A percentile compares a stretch with the other conserved stretches of the same genome.
phyloP scores from a whole-genome alignment of 1,284 basidiomycete genomes.

The Cutaneotrichosporon sp. region DNA sequence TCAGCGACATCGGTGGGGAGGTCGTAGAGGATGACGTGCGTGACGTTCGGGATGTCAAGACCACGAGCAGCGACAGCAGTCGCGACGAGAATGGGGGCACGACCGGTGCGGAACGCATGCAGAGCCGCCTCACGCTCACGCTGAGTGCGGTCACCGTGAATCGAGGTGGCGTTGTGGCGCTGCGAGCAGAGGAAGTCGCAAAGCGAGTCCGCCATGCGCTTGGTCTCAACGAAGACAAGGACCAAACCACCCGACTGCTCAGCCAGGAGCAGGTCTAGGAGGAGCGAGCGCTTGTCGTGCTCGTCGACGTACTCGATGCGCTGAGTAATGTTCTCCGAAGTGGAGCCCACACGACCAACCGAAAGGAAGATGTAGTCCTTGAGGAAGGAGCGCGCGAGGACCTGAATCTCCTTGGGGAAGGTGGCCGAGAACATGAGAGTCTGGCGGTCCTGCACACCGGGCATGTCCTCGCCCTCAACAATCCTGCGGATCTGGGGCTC shows the following conservation, averaged over 20 bases:
- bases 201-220: conserved; percentile 97
- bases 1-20: conserved; percentile 98
- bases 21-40: conserved; percentile 93
- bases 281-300: conserved; percentile 90
- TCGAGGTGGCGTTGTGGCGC: conserved; percentile 87
- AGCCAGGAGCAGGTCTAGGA: conserved; percentile 89
- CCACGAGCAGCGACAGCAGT: conserved; percentile 98
- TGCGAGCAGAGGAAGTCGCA: conserved; percentile 91
- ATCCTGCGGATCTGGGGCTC: conserved; percentile 99
- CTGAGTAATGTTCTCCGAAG: conserved; percentile 99
- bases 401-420: conserved; percentile 98
- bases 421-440: conserved; percentile 99
- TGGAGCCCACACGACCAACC: conserved; percentile 96
- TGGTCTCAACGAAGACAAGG: conserved; percentile 98
- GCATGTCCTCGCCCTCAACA: conserved; percentile 98
- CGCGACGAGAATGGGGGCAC: conserved; percentile 94
- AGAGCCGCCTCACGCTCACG: conserved; percentile 95
- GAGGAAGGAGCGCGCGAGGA: conserved; percentile 92
- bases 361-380: conserved; percentile 96
- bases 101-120: conserved; percentile 90
- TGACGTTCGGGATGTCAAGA: conserved; percentile 99
- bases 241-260: conserved; percentile 75
- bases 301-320: conserved; percentile 99
- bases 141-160: conserved; percentile 97
- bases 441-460: conserved; percentile 84